phyloP scores from a whole-genome alignment of 768 basidiomycete genomes.

The Boletus subparvulus region DNA sequence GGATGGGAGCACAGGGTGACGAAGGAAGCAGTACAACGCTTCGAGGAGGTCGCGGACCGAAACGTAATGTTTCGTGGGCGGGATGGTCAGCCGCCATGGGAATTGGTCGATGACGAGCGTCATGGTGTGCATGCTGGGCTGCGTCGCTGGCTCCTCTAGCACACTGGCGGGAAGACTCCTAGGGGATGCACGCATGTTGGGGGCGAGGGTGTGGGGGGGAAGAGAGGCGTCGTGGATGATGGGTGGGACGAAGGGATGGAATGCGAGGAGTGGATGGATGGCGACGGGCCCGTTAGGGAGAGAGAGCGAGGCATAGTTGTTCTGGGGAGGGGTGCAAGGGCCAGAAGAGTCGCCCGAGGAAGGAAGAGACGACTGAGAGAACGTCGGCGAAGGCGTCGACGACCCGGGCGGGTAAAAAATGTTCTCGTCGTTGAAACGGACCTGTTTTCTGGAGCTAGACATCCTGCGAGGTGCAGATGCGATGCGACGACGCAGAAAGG shows the following conservation, averaged over 20 bases:
- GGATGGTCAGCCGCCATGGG: constrained; percentile 37
- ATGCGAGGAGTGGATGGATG: constrained; percentile 33
- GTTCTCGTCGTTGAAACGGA: constrained; percentile 34
- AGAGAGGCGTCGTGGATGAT: constrained; percentile 22
- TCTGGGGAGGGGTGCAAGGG: constrained; percentile 31
- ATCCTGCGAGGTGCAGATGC: constrained; percentile 12
- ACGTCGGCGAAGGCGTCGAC: constrained; percentile 25
- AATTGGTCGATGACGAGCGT: constrained; percentile 31
- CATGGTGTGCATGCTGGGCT: constrained; percentile 29
- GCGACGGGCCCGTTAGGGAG: constrained; percentile 30
- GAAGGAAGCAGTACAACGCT: constrained; percentile 44
- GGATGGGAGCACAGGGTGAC: constrained; percentile 35
- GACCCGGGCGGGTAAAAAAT: constrained; percentile 31
- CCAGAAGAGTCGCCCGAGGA: constrained; percentile 32
- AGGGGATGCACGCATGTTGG: constrained; percentile 29
- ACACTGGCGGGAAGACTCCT: constrained; percentile 19
- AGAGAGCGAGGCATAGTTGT: constrained; percentile 13
- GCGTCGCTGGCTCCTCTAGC: constrained; percentile 33
- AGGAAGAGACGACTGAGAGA: constrained; percentile 31
- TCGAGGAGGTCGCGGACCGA: constrained; percentile 52
- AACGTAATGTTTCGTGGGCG: constrained; percentile 26
- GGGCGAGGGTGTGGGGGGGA: constrained; percentile 19
- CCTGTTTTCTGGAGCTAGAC: constrained; percentile 25
- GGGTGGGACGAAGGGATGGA: constrained; percentile 23
- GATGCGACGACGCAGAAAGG: constrained; percentile 11